Evolutionary conservation across 352 stramenopile species (phyloP), one percentile per base, ranked within the genome.

Genomic region (Globisporangium lucens): DNA sequence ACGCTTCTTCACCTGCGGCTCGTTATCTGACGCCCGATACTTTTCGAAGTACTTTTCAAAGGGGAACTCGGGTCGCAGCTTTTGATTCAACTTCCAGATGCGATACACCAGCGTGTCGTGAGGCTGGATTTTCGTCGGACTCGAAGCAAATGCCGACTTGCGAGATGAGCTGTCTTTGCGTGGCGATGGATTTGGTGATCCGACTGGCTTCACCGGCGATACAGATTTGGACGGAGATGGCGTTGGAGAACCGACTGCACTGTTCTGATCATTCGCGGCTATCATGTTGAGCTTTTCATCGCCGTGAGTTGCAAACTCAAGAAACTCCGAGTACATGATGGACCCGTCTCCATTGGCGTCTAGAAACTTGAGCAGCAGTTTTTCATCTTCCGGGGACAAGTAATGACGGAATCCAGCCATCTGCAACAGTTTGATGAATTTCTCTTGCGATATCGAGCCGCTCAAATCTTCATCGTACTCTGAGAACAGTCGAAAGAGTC

Each of bases 1-100:
- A 10, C 76, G 75, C 47, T 75, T 62, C 74, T 85, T 89, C 24
- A 93, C 79, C 2, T 69, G 53, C 2, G 71, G 49, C 41, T 88
- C 80, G 12, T 49, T 67, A 55, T 75, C 56, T 5, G 74, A 75
- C 17, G 73, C 38, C 12, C 74, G 76, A 66, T 94, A 91, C 62
- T 92, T 94, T 49, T 71, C 70, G 33, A 92, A 86, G 63, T 94
- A 94, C 66, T 89, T 91, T 7, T 80, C 80, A 62, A 94, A 94
- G 0, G 82, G 80, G 63, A 94, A 94, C 15, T 61, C 68, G 7
- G 80, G 75, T 5, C 61, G 60, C 7, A 91, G 59, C 30, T 79
- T 78, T n/a, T 35, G 56, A 49, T 91, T 88, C 9, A 91, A 63
- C 56, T 71, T 78, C 30, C 64, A 73, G 3, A 93, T 76, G 5